phyloP scores from a whole-genome alignment of 2,329 filamentous ascomycete species.

The Podosphaera fusca region DNA sequence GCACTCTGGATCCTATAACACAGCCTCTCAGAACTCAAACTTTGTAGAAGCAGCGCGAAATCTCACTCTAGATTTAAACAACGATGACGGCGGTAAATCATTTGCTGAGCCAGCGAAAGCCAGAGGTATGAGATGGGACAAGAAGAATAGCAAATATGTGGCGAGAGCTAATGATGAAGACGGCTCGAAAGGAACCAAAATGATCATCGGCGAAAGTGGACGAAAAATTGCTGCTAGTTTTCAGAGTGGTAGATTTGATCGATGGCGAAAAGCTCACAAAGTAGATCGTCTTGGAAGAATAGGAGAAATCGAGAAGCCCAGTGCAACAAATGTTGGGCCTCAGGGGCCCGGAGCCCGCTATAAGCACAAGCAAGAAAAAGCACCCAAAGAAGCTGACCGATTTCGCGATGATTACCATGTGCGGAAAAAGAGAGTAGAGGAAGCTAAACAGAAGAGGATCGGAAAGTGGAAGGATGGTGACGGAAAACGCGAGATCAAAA shows the following conservation, averaged over 20 bases:
- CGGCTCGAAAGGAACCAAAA: slow-evolving; percentile 47
- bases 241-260: slow-evolving; percentile 79
- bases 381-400: slow-evolving; percentile 84
- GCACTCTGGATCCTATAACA: slow-evolving; percentile 45
- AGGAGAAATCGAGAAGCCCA: slow-evolving; percentile 49
- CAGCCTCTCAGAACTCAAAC: slow-evolving; percentile 31
- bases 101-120: slow-evolving; percentile 57
- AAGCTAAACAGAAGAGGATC: slow-evolving; percentile 65
- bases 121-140: slow-evolving; percentile 78
- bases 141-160: slow-evolving; percentile 90
- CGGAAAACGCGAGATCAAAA: slow-evolving; percentile 60
- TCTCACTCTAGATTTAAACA: slow-evolving; percentile 76
- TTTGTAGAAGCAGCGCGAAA: slow-evolving; percentile 76
- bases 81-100: slow-evolving; percentile 60
- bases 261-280: slow-evolving; percentile 72
- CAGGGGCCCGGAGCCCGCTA: slow-evolving; percentile 33
- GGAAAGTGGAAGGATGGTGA: slow-evolving; percentile 50
- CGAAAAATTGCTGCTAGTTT: slow-evolving; percentile 92
- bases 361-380: slow-evolving; percentile 69
- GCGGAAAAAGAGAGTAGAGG: slow-evolving; percentile 72
- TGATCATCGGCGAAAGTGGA: slow-evolving; percentile 74
- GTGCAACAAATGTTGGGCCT: slow-evolving; percentile 15
- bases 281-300: slow-evolving; percentile 56
- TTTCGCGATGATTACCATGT: slow-evolving; percentile 75
- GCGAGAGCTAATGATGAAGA: slow-evolving; percentile 82